A percentile compares a stretch with the other conserved stretches of the same genome.
These are phyloP conservation scores for Eucalyptus curtisii DNA, from an alignment of 345 rosid species.

Conservation along the genomic window DNA sequence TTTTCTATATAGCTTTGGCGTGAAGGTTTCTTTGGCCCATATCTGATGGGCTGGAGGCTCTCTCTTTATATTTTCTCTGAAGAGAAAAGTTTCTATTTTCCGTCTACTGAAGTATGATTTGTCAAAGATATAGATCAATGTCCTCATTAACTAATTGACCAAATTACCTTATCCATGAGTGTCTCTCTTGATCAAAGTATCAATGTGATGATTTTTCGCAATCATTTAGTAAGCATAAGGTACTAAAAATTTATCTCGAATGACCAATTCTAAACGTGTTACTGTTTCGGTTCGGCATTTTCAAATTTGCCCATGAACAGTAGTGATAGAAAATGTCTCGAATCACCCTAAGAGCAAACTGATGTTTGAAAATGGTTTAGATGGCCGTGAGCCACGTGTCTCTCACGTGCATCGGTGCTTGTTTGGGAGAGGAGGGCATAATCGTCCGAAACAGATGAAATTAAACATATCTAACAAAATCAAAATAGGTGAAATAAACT, in stretches of 20 bases:
- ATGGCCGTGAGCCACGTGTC: not conserved
- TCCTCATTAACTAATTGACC: not conserved
- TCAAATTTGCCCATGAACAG: not conserved
- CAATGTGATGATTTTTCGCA: not conserved
- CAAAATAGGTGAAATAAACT: not conserved
- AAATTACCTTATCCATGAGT: not conserved
- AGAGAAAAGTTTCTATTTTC: not conserved
- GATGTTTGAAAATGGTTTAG: not conserved
- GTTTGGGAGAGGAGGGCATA: not conserved
- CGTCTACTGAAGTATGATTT: not conserved
- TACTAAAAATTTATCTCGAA: not conserved
- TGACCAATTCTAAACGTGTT: not conserved
- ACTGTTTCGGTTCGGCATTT: not conserved
- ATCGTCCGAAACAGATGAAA: not conserved
- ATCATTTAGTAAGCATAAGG: not conserved
- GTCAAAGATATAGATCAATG: not conserved
- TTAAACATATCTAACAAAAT: not conserved
- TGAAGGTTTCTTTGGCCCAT: not conserved
- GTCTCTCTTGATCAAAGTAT: not conserved
- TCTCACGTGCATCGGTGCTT: not conserved
- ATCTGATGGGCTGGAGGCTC: not conserved
- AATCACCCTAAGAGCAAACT: not conserved
- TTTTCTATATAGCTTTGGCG: not conserved
- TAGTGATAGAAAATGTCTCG: not conserved
- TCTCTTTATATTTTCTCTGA: not conserved